These are phyloP conservation scores for Globisporangium paddicum DNA, from an alignment of 352 stramenopile species.

Conservation along the genomic window DNA sequence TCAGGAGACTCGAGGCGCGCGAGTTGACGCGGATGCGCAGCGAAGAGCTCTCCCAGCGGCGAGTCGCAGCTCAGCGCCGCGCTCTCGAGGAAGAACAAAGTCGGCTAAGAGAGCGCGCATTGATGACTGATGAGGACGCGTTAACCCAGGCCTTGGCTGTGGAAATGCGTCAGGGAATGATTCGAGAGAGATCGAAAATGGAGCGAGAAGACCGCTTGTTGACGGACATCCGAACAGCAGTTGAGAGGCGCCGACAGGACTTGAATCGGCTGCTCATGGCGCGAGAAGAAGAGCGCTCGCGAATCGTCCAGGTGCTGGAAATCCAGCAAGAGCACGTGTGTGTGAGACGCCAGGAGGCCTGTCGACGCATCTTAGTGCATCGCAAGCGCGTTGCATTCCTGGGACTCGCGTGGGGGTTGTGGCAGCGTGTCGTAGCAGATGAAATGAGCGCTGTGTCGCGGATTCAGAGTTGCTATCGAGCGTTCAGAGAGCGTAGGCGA, in stretches of 20 bases:
- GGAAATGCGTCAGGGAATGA: background rate
- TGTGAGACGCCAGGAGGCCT: background rate
- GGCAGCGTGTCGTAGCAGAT: background rate
- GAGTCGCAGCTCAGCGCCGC: constrained; percentile 19
- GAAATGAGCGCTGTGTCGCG: background rate
- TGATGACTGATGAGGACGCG: constrained; percentile 36
- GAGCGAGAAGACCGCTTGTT: constrained; percentile 7
- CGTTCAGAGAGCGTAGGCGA: background rate
- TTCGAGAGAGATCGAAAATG: constrained; percentile 19
- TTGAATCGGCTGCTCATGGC: constrained; percentile 10
- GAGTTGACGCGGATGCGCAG: constrained; percentile 39
- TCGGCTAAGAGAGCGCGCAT: constrained; percentile 21
- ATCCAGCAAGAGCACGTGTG: background rate
- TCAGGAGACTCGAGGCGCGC: constrained; percentile 22
- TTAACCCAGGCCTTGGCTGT: background rate
- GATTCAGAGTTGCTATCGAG: constrained; percentile 7
- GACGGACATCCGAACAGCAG: background rate
- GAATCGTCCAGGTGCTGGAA: constrained; percentile 1
- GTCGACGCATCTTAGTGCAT: background rate
- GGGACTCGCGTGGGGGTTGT: background rate
- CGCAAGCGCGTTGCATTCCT: constrained; percentile 1
- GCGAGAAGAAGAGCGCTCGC: constrained; percentile 11
- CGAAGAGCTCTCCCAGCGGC: constrained; percentile 35
- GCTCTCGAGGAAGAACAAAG: constrained; percentile 15
- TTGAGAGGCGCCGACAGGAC: constrained; percentile 12